Evolutionary conservation across 257 asterid genomes (phyloP).

Genomic region (Solanum stenotomum): DNA sequence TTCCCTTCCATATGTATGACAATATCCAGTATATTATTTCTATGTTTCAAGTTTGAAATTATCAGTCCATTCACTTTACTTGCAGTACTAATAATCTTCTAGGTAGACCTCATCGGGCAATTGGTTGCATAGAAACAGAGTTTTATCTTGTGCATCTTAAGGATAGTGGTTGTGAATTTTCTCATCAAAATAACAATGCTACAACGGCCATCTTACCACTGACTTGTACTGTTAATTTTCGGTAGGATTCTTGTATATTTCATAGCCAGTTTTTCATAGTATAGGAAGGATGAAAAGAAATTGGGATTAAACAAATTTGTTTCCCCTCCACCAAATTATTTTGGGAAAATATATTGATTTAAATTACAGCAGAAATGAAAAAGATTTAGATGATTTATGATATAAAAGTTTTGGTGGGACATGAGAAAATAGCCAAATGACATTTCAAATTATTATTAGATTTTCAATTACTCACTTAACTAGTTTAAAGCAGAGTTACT

Average conservation of each 20-base stretch:
- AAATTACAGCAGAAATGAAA: neutral
- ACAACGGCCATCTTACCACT: neutral
- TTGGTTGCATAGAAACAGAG: neutral
- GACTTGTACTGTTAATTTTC: neutral
- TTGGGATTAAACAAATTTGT: neutral
- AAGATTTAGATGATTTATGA: neutral
- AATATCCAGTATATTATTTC: neutral
- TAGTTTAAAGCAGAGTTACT: too few species aligned
- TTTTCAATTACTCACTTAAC: too few species aligned
- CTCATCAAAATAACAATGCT: neutral
- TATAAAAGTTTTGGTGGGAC: too few species aligned
- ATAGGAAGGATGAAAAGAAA: neutral
- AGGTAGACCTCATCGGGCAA: too few species aligned
- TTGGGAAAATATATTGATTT: neutral
- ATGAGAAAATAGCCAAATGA: too few species aligned
- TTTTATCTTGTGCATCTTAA: neutral
- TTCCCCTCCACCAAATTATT: neutral
- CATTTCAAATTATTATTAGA: too few species aligned
- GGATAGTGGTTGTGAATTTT: too few species aligned
- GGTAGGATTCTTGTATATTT: neutral
- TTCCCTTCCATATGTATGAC: neutral
- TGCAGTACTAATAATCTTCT: neutral
- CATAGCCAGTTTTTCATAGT: neutral
- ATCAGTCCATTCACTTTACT: neutral
- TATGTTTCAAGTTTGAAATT: neutral